A percentile compares a stretch with the other conserved stretches of the same genome.
These are phyloP conservation scores for Colletotrichum sp. DNA, from an alignment of 2,329 filamentous ascomycete species.

Conservation along the genomic window DNA sequence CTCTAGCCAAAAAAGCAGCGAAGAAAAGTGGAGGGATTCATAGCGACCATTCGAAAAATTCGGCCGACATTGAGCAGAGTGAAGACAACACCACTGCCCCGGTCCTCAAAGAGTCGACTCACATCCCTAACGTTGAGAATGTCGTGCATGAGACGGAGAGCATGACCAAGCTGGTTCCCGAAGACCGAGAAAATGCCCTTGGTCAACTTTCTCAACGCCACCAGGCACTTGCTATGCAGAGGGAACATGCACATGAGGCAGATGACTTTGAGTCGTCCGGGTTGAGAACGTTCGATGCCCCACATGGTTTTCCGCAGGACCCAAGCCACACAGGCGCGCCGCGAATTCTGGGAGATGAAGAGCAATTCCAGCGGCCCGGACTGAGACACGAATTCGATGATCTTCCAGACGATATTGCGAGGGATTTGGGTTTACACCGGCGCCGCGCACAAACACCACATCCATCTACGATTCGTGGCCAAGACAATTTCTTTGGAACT, in stretches of 20 bases:
- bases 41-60: not conserved
- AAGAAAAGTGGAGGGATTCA: not conserved
- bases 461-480: not conserved
- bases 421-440: not conserved
- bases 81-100: not conserved
- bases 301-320: not conserved
- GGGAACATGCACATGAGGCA: not conserved
- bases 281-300: not conserved
- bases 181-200: not conserved
- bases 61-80: not conserved
- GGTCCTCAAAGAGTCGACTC: not conserved
- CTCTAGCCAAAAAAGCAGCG: constrained; percentile 3
- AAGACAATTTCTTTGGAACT: not conserved
- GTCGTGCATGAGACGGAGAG: not conserved
- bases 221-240: not conserved
- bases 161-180: not conserved
- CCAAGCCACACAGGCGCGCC: not conserved
- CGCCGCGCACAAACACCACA: not conserved
- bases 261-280: not conserved
- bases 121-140: not conserved
- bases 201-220: not conserved
- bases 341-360: constrained; percentile 5
- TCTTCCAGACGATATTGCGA: not conserved
- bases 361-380: not conserved
- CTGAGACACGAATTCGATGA: not conserved